Conservation (phyloP, 768 basidiomycete species). For the Suillus luteus region DNA sequence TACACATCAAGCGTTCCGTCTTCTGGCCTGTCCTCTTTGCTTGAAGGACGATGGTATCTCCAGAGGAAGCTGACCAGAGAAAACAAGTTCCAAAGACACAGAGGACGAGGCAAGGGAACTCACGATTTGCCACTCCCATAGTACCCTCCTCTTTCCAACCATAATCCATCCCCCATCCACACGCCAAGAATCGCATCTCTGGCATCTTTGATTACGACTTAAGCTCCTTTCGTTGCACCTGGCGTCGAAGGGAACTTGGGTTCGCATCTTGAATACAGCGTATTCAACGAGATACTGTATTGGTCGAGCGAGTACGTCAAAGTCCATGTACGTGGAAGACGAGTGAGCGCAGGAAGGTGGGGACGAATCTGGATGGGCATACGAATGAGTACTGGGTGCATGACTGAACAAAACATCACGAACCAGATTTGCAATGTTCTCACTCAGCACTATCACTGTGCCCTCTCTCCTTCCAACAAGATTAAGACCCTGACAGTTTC, state of each 20-base stretch:
- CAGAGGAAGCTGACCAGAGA: conserved; percentile 68
- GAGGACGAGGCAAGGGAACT: conserved; percentile 18
- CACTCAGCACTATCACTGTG: conserved; percentile 54
- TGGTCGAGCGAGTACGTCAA: conserved; percentile 91
- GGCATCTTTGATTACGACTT: conserved; percentile 69
- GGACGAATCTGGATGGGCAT: conserved; percentile 57
- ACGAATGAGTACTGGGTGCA: neutral
- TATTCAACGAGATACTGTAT: conserved; percentile 90
- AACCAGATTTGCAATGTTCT: conserved; percentile 62
- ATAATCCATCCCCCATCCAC: conserved; percentile 78
- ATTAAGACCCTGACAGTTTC: conserved; percentile 57
- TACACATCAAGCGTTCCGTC: conserved; percentile 61
- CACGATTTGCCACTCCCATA: conserved; percentile 91
- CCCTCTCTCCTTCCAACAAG: conserved; percentile 57
- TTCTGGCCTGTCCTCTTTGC: conserved; percentile 41
- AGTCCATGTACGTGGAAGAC: conserved; percentile 71
- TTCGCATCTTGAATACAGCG: conserved; percentile 74
- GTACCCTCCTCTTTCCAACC: conserved; percentile 63
- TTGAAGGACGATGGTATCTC: conserved; percentile 47
- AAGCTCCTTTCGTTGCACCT: conserved; percentile 41
- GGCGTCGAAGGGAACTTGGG: conserved; percentile 31
- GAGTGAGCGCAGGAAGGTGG: conserved; percentile 71
- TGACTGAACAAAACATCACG: conserved; percentile 18
- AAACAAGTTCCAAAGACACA: neutral
- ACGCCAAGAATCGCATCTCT: conserved; percentile 73